Base-by-base conservation (phyloP, 208 protist species). In the Crithidia bombi region DNA sequence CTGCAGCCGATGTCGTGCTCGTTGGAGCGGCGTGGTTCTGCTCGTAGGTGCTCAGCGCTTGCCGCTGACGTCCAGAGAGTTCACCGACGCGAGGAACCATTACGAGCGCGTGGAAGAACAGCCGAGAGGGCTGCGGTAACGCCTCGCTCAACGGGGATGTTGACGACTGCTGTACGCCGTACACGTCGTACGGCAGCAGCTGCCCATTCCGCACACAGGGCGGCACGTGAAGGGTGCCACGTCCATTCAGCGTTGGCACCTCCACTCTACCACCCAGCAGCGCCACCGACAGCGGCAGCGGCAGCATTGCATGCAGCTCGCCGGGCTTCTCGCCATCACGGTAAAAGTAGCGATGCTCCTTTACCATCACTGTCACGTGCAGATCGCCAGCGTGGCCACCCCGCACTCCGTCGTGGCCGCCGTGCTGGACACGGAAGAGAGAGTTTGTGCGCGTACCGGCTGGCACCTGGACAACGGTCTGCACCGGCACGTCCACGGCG, bases 341-440 rank as follows among this genome's bases (percentile, higher is more conserved):
- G 38, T 83, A 74, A 68, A 97, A 96, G 33, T 87, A 69, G 14
- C 83, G 85, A 54, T 93, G 87, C 62, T 93, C 82, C 43, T 81
- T 78, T 28, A 92, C 87, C 25, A 94, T 33, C 14, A 93, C 69
- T 30, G 83, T 92, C 23, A 97, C 71, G 10, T 95, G 69, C 30
- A 96, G 51, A 55, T 91, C 79, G 14, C 93, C 93, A 14, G 87
- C 46, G 28, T 65, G 55, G 23, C 93, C 93, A 21, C 93, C 93
- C 57, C 90, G 86, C 32, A 82, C 75, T 47, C 91, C 93, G 62
- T 92, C 91, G 63, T 97, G 76, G 26, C 93, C 91, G 61, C 87
- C 77, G 30, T 81, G 81, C 35, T 52, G 69, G 17, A 96, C n/a
- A 12, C 85, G 79, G 41, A 85, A 90, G 32, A 79, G 65, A 9